phyloP scores from a whole-genome alignment of 345 rosid species.

The Rhodamnia argentea region DNA sequence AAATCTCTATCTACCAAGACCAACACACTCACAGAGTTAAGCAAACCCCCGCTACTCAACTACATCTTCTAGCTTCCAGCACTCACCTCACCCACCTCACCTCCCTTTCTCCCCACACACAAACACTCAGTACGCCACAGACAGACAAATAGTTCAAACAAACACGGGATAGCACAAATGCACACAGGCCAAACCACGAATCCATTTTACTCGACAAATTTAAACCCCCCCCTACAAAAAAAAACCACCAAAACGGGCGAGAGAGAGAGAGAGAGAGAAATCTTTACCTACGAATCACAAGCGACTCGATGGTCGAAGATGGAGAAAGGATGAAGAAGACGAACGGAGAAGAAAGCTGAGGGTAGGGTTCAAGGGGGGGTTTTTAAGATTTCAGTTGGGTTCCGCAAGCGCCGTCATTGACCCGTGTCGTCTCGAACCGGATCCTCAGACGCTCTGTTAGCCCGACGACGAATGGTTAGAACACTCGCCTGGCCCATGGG shows the following conservation, averaged over 20 bases:
- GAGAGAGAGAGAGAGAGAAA: background rate
- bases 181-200: background rate
- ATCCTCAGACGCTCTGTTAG: rapidly evolving
- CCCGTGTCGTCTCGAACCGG: background rate
- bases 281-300: background rate
- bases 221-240: background rate
- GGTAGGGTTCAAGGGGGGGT: background rate
- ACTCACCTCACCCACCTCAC: background rate
- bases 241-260: background rate
- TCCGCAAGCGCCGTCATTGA: background rate
- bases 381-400: too few species aligned
- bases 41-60: background rate
- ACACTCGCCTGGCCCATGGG: background rate
- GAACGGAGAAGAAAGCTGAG: background rate
- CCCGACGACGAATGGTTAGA: background rate
- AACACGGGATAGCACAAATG: background rate
- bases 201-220: background rate
- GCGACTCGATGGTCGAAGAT: rapidly evolving
- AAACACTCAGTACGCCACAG: background rate
- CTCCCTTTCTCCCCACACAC: background rate
- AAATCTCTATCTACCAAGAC: background rate
- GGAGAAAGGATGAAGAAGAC: background rate
- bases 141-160: background rate
- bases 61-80: background rate
- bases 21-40: background rate